A percentile compares a stretch with the other conserved stretches of the same genome.
phyloP scores from a whole-genome alignment of 805 yeast genomes.

The Kluyveromyces dobzhanskii region DNA sequence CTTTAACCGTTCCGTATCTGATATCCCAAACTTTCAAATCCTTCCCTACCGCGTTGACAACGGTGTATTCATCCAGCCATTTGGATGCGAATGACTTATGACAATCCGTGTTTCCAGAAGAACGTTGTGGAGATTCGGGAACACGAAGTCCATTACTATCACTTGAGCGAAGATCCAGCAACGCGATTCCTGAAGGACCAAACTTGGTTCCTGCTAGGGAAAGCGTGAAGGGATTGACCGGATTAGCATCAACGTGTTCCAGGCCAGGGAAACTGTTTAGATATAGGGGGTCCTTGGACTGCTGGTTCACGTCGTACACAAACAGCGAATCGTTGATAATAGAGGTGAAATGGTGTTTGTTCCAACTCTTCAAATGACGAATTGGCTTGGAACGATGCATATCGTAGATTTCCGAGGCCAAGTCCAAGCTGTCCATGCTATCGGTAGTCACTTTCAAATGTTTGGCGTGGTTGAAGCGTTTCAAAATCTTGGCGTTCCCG shows the following conservation, averaged over 20 bases:
- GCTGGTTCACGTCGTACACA: constrained; percentile 60
- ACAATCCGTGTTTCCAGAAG: constrained; percentile 4
- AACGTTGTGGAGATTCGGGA: constrained; percentile 12
- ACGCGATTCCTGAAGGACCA: constrained; percentile 65
- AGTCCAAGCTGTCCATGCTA: constrained; percentile 9
- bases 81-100: constrained; percentile 13
- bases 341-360: constrained; percentile 37
- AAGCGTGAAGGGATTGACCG: constrained; percentile 38
- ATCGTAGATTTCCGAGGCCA: constrained; percentile 9
- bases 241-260: constrained; percentile 22
- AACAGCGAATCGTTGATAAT: constrained; percentile 63
- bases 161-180: constrained; percentile 56
- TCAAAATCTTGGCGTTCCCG: constrained; percentile 62
- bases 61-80: constrained; percentile 18
- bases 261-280: constrained; percentile 19
- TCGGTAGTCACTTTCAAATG: constrained; percentile 36
- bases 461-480: constrained; percentile 70
- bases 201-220: constrained; percentile 47
- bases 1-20: constrained; percentile 14
- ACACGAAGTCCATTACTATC: constrained; percentile 14
- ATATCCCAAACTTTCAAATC: constrained; percentile 22
- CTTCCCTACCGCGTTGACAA: constrained; percentile 15
- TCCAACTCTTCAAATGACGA: constrained; percentile 14
- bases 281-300: constrained; percentile 31
- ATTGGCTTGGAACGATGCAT: constrained; percentile 14